A percentile compares a stretch with the other conserved stretches of the same genome.
These are phyloP conservation scores for Adansonia grandidieri DNA, from an alignment of 441 rosid species.

Conservation along the genomic window DNA sequence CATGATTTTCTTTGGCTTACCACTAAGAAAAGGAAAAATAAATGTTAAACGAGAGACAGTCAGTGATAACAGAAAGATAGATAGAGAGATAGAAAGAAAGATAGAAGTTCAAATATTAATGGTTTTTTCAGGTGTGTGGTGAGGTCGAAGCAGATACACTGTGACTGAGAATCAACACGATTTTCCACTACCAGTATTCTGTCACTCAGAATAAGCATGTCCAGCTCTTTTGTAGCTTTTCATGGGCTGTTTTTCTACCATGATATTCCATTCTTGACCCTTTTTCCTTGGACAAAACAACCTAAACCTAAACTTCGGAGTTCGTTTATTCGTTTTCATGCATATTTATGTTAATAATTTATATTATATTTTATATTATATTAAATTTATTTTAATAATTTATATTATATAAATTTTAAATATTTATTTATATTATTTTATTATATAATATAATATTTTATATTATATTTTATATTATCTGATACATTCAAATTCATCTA, in stretches of 20 bases:
- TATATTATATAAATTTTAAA: too few species aligned
- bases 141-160: slow-evolving; percentile 44
- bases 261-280: too few species aligned
- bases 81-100: neutral
- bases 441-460: too few species aligned
- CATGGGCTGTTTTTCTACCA: neutral
- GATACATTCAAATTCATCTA: too few species aligned
- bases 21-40: slow-evolving; percentile 32
- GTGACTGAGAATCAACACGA: slow-evolving; percentile 57
- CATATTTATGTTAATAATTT: too few species aligned
- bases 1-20: slow-evolving; percentile 34
- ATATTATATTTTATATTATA: too few species aligned
- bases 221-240: slow-evolving; percentile 39
- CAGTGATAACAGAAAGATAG: neutral
- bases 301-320: too few species aligned
- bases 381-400: too few species aligned
- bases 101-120: neutral
- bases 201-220: slow-evolving; percentile 38
- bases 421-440: too few species aligned
- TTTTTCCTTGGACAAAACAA: too few species aligned
- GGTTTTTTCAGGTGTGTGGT: slow-evolving; percentile 27
- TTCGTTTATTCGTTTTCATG: too few species aligned
- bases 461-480: too few species aligned
- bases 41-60: neutral
- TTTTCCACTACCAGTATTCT: slow-evolving; percentile 31